A percentile compares a stretch with the other conserved stretches of the same genome.
Conservation (phyloP, 345 rosid species). For the Populus tremula region DNA sequence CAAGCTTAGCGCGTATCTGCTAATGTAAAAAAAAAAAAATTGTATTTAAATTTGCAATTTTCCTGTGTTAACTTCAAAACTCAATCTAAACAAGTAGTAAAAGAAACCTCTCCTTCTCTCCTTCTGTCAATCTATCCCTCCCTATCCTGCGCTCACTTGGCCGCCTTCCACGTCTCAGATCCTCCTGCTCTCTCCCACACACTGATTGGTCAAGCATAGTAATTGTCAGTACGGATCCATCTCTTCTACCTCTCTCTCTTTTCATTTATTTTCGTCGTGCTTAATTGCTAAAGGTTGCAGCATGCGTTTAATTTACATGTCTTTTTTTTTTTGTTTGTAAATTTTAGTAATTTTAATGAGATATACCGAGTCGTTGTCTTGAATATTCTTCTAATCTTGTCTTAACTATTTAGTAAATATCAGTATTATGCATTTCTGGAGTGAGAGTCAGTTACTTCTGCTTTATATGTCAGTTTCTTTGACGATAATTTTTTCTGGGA, state of each 20-base stretch:
- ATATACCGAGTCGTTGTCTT: neutral
- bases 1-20: neutral
- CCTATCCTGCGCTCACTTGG: slow-evolving; percentile 33
- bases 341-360: neutral
- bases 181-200: neutral
- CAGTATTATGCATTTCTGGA: neutral
- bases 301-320: neutral
- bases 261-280: neutral
- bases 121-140: slow-evolving; percentile 1
- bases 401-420: neutral
- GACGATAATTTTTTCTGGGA: neutral
- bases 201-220: neutral
- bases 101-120: neutral
- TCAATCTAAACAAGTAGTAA: neutral
- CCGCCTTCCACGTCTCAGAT: slow-evolving; percentile 16
- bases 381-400: neutral
- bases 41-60: neutral
- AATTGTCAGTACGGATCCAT: slow-evolving; percentile 6
- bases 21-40: neutral
- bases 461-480: neutral
- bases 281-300: neutral
- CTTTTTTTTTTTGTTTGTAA: neutral
- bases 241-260: neutral
- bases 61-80: neutral
- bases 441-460: neutral